Evolutionary conservation across 2,329 filamentous ascomycete species (phyloP), one percentile per base, ranked within the genome.

Genomic region (Ustulina deusta): DNA sequence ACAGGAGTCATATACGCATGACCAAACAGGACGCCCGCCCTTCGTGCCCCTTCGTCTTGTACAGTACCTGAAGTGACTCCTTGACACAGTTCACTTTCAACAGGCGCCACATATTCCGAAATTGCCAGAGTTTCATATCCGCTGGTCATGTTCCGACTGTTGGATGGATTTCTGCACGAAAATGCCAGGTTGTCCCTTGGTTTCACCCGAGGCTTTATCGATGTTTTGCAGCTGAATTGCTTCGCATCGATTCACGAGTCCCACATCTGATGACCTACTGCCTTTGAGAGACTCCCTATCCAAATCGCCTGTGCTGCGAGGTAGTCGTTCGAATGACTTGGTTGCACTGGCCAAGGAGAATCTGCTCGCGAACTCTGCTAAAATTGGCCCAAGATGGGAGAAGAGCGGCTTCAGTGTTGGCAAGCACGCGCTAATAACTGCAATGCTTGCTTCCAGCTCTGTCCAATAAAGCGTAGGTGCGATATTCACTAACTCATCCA

Each of bases 361-460:
- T 27, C 42, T 61, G 27, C 59, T 61, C 29, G 34, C 48, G 15
- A 61, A 48, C 32, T 20, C 22, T 4, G 17, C 20, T 9, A 32
- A 29, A 6, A n/a, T 36, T 4, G 34, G 36, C 10, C n/a, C 17
- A 27, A 44, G 6, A 6, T 34, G 13, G 9, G 3, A 5, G 51
- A 62, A 66, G n/a, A 66, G 36, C 13, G 40, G 17, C 3, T 56
- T 56, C 51, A 66, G 25, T 6, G 57, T 66, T 10, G 63, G 63
- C 42, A 66, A 40, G 22, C 63, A 66, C 32, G 63, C 63, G 36
- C 63, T 48, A 4, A 62, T 20, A 9, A 66, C 49, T 6, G 63
- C 63, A n/a, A 66, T 58, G 27, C 34, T 40, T 4, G 49, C 48
- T 32, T 66, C 57, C 6, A 66, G 34, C 17, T 66, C 36, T 13